A percentile compares a stretch with the other conserved stretches of the same genome.
Evolutionary conservation across 257 asterid species (phyloP).

Genomic region (Solanum verrucosum): DNA sequence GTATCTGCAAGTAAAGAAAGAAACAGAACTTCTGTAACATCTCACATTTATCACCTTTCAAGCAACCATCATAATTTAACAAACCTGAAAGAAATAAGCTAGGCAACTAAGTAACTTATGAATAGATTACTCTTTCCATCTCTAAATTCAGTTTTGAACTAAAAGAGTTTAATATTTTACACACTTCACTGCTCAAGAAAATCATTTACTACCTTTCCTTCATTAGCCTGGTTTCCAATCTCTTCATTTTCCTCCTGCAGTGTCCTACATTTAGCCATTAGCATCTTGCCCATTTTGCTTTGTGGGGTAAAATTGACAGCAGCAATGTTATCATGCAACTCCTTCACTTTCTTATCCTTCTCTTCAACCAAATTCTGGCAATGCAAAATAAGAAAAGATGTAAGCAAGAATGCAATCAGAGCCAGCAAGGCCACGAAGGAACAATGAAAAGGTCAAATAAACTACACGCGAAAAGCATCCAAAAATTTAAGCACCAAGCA

Average conservation of each 20-base stretch:
- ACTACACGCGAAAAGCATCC: not conserved
- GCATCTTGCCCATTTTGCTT: constrained; percentile 95
- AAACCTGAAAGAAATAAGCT: not conserved
- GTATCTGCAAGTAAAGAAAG: constrained; percentile 41
- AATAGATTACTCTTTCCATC: not conserved
- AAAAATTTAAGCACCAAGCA: not conserved
- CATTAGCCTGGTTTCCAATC: constrained; percentile 95
- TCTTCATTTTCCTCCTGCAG: constrained; percentile 95
- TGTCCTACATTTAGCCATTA: constrained; percentile 94
- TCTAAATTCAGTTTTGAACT: not conserved
- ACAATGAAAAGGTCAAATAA: not conserved
- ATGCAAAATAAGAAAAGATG: constrained; percentile 2
- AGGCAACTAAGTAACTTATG: not conserved
- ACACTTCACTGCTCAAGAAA: not conserved
- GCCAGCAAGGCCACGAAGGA: not conserved
- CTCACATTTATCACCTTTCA: not conserved
- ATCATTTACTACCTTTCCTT: constrained; percentile 73
- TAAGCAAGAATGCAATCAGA: not conserved
- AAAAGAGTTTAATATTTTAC: not conserved
- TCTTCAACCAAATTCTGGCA: constrained; percentile 91
- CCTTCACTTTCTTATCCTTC: constrained; percentile 89
- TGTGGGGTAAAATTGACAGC: constrained; percentile 93
- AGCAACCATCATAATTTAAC: not conserved
- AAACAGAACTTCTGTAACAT: not conserved
- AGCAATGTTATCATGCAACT: constrained; percentile 83